These are phyloP conservation scores for Candida tropicalis DNA, from an alignment of 1,139 yeast species.

Conservation along the genomic window DNA sequence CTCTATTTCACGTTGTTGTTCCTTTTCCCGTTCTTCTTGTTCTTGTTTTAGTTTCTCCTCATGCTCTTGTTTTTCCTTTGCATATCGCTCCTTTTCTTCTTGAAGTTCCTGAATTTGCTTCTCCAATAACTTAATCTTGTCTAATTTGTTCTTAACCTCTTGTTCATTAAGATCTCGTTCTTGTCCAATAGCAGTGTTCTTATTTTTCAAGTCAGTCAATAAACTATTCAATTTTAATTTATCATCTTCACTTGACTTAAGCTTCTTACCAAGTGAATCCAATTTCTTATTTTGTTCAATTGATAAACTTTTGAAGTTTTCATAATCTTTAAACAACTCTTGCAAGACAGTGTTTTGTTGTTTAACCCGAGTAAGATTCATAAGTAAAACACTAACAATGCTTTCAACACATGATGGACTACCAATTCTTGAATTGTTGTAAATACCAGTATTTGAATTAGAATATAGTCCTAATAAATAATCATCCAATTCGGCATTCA, in stretches of 20 bases:
- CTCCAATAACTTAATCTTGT: slow-evolving; percentile 1
- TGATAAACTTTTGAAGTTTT: slow-evolving; percentile 23
- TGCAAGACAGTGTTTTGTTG: slow-evolving; percentile 39
- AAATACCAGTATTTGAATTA: slow-evolving; percentile 61
- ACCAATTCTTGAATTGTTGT: slow-evolving; percentile 62
- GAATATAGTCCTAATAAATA: slow-evolving; percentile 57
- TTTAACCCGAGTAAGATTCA: slow-evolving; percentile 34
- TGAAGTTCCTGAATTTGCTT: not conserved
- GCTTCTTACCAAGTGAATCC: slow-evolving; percentile 23
- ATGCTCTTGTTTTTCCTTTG: slow-evolving; percentile 6
- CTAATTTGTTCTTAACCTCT: slow-evolving; percentile 3
- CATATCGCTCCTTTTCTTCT: slow-evolving; percentile 8
- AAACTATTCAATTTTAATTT: slow-evolving; percentile 22
- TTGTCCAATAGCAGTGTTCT: slow-evolving; percentile 6
- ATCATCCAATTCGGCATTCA: slow-evolving; percentile 63
- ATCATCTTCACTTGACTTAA: slow-evolving; percentile 21
- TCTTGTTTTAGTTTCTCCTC: not conserved
- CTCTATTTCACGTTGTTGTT: not conserved
- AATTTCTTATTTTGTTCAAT: slow-evolving; percentile 21
- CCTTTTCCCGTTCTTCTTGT: not conserved
- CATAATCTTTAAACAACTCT: slow-evolving; percentile 34
- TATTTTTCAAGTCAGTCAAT: slow-evolving; percentile 47
- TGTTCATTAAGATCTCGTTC: slow-evolving; percentile 2
- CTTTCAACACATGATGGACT: slow-evolving; percentile 54
- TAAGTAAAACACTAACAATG: slow-evolving; percentile 32